These are phyloP conservation scores for Raphanus raphanistrum DNA, from an alignment of 345 rosid genomes.

Conservation along the genomic window DNA sequence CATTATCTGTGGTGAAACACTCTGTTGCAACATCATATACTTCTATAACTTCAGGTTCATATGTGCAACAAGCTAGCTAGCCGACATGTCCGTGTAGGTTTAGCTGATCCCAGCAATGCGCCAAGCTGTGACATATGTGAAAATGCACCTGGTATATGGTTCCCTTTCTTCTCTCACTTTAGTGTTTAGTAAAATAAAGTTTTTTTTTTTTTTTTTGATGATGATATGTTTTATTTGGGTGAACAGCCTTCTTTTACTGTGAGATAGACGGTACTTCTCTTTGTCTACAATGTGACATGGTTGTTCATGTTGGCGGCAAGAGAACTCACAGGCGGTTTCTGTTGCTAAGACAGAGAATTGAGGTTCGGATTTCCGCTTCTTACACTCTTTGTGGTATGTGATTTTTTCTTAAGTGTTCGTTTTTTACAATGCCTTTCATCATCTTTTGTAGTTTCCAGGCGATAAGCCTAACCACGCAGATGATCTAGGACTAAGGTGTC, in stretches of 20 bases:
- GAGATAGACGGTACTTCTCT: conserved; percentile 82
- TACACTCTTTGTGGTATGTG: neutral
- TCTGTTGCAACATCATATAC: neutral
- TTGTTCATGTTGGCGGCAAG: conserved; percentile 83
- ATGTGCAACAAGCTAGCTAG: conserved; percentile 84
- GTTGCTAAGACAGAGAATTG: conserved; percentile 69
- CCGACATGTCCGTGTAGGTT: conserved; percentile 74
- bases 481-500: conserved; percentile 41
- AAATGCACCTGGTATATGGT: conserved; percentile 64
- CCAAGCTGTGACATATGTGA: conserved; percentile 85
- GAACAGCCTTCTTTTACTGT: conserved; percentile 84
- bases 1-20: no score
- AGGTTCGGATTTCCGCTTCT: conserved; percentile 43
- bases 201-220: neutral
- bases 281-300: conserved; percentile 83
- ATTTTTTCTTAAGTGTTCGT: neutral
- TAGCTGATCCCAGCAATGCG: conserved; percentile 65
- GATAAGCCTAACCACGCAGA: conserved; percentile 49
- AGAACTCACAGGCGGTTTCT: conserved; percentile 71
- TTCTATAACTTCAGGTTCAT: conserved; percentile 53
- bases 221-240: neutral
- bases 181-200: neutral
- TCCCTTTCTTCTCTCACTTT: conserved; percentile 12
- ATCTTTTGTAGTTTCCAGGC: conserved; percentile 65
- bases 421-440: neutral